Evolutionary conservation across 23 red algal genomes (phyloP), one percentile per base, ranked within the genome.

Genomic region (Agarophyton chilense): DNA sequence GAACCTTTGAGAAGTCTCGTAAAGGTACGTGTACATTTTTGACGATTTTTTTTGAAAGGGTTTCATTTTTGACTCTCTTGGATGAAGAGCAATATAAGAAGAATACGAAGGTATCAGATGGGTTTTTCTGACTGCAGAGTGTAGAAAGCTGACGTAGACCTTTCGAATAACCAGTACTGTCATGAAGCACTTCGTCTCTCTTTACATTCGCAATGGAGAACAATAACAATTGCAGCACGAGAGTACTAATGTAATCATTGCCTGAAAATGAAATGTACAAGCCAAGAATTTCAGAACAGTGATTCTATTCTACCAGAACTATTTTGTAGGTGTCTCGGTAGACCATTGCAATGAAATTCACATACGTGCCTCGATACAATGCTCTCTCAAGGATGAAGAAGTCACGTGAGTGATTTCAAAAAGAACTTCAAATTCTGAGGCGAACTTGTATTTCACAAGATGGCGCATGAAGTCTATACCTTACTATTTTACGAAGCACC

Each of bases 251-350:
- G 11, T 38, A 46, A 4, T 46, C 68, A 47, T 74, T 74, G 5
- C 7, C 68, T 13, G 68, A 74, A 10, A 74, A 74, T 12, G 68
- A 24, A 47, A 49, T 22, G 10, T 67, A 25, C 13, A 19, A 28
- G 36, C 57, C 26, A 10, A 62, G 10, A 33, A 68, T 53, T 38
- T 39, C 62, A 7, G 57, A 58, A 49, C 46, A 41, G 2, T 43
- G 34, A 2, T 71, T 38, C 39, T 60, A 70, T 57, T 84, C 2
- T 12, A 51, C 81, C 60, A 89, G 29, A 46, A 78, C 73, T 22
- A 89, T 28, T 35, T 89, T 89, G 32, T 77, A 56, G 12, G 85
- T 50, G 39, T 89, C 85, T 44, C 85, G 68, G 51, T 89, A 78
- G 49, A 71, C 85, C 41, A 89, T 65, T 2, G 85, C 85, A 26